Evolutionary conservation across 345 rosid genomes (phyloP).

Genomic region (Bruguiera sexangula): DNA sequence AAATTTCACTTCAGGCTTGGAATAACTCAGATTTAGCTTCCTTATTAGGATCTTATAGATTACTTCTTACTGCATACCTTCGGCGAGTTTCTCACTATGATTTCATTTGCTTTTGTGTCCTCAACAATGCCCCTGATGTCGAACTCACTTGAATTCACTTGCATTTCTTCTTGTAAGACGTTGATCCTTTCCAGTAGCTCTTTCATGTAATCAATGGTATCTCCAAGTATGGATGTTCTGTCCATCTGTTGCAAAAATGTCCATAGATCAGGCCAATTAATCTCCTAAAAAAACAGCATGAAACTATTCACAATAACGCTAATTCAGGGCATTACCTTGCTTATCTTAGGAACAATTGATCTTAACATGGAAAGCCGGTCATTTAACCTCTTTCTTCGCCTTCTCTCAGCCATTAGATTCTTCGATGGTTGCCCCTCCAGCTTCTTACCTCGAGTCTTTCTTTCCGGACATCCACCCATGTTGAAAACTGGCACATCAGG

Average conservation of each 20-base stretch:
- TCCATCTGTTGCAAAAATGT: slow-evolving; percentile 23
- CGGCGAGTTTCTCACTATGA: slow-evolving; percentile 26
- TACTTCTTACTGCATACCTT: slow-evolving; percentile 19
- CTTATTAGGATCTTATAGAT: neutral
- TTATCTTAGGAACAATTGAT: slow-evolving; percentile 45
- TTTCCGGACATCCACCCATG: slow-evolving; percentile 26
- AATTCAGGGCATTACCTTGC: slow-evolving; percentile 29
- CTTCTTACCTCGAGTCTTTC: slow-evolving; percentile 33
- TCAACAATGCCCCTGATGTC: slow-evolving; percentile 15
- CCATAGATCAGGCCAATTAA: slow-evolving; percentile 2
- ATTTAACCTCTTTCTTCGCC: slow-evolving; percentile 39
- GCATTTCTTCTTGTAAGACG: slow-evolving; percentile 21
- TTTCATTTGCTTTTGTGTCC: slow-evolving; percentile 23
- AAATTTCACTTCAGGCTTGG: neutral
- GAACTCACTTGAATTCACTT: slow-evolving; percentile 9
- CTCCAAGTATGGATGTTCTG: slow-evolving; percentile 35
- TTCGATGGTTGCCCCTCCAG: slow-evolving; percentile 36
- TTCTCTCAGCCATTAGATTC: slow-evolving; percentile 44
- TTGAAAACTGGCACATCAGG: slow-evolving; percentile 36
- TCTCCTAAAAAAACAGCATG: neutral
- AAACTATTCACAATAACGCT: neutral
- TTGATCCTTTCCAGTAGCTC: slow-evolving; percentile 27
- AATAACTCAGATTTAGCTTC: neutral
- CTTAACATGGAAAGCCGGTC: slow-evolving; percentile 39
- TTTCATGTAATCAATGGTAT: slow-evolving; percentile 32